Evolutionary conservation across 495 filamentous ascomycete species (phyloP), one percentile per base, ranked within the genome.

Genomic region (Tuber calosporum): DNA sequence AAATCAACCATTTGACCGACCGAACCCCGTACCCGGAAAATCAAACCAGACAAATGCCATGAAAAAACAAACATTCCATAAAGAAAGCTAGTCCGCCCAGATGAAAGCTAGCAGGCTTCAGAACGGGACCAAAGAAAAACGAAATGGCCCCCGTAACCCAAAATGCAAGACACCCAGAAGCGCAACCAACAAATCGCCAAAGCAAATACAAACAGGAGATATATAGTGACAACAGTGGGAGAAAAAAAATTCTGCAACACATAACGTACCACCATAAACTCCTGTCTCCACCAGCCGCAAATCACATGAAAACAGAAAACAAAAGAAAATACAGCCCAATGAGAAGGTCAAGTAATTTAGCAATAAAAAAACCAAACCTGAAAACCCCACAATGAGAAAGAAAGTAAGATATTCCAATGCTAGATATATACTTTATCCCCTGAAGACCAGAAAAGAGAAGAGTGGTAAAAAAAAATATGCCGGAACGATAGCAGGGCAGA

Each of bases 331-430:
- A 71, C 69, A 71, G 70, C 69, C 75, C 53, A 74, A 79, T 66
- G 48, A 72, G 72, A 72, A 73, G 38, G 70, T 74, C 74, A 72
- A 73, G 45, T 78, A 69, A 74, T 69, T 66, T 42, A 69, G 62
- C 40, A 74, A 77, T 48, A 66, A 62, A 77, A 72, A 78, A 45
- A 69, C 74, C 75, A 74, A 79, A 69, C 26, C 67, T 41, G 77
- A 79, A 79, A 79, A 42, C 42, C 76, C 71, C 45, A 68, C 69
- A 53, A 42, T 69, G 45, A 66, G 74, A 79, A 78, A 79, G 76
- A 70, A 75, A 74, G 40, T 69, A 43, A 66, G 58, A 68, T 62
- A 15, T 34, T 62, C 26, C 53, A 17, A 62, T 1, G 26, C 26
- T 62, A 53, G 22, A 26, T 53, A 34, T 30, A 69, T 38, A 42